Evolutionary conservation across 257 asterid species (phyloP), one percentile per base, ranked within the genome.

Genomic region (Solanum arcanum): DNA sequence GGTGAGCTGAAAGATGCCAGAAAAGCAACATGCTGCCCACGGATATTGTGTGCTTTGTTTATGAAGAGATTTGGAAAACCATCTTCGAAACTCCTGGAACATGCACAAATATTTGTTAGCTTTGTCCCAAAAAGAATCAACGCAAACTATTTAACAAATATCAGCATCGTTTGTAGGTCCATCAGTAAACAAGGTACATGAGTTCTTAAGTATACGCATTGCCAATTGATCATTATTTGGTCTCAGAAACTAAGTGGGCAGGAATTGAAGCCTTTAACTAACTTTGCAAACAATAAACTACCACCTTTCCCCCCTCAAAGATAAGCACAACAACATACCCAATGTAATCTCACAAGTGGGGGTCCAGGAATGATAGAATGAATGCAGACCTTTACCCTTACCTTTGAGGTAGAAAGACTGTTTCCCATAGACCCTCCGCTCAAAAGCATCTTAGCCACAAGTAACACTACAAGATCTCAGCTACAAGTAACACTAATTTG

Each of bases 1-100:
- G 99, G 95, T 5, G 99, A 96, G 89, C 99, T 96, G 95, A 96
- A 96, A 59, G 99, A 96, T 60, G 98, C 99, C 76, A 96, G 88
- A 89, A 96, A 96, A 3, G 98, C 98, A 15, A 96, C 95, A 56
- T 96, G 99, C 88, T 92, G 97, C 86, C 99, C 97, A 86, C 97
- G 92, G 86, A 96, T 95, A 86, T 95, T 96, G 14, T 94, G 98
- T 60, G 99, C 99, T 85, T 96, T 94, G 87, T 96, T 94, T 64
- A 96, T 95, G 93, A 94, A 96, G 69, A 96, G 98, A 89, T 96
- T 96, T 41, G 98, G 99, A 87, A 96, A 96, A 10, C 99, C 99
- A 88, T 96, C 99, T 21, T 91, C 96, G 35, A 96, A 96, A 91
- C 95, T 96, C 99, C 98, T 95, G 96, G 66, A 69, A 49, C 90